These are phyloP conservation scores for Aspergillus tubingensis DNA, from an alignment of 2,329 filamentous ascomycete genomes.

Conservation along the genomic window DNA sequence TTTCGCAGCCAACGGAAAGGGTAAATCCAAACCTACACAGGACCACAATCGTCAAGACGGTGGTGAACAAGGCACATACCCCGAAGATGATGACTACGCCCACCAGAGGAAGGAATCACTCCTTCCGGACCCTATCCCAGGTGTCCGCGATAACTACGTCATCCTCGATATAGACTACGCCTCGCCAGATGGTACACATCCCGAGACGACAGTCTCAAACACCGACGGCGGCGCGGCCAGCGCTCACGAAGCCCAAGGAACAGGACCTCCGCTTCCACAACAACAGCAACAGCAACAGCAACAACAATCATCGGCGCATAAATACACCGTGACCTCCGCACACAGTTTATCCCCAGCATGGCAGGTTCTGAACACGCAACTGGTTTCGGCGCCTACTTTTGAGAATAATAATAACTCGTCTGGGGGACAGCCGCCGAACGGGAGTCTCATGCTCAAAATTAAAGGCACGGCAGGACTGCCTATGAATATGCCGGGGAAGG, in stretches of 20 bases:
- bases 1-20: constrained; percentile 27
- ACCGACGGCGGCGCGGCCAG: constrained; percentile 3
- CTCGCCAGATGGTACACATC: constrained; percentile 1
- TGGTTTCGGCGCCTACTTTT: constrained; percentile 65
- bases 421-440: constrained; percentile 49
- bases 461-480: constrained; percentile 42
- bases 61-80: constrained; percentile 4
- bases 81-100: constrained; percentile 24
- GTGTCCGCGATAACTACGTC: constrained; percentile 57
- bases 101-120: constrained; percentile 32
- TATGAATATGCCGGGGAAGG: constrained; percentile 20
- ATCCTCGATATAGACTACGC: constrained; percentile 55
- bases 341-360: constrained; percentile 75
- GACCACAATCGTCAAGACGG: constrained; percentile 9
- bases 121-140: constrained; percentile 50
- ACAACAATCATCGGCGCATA: constrained; percentile 35
- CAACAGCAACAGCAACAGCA: constrained; percentile 14
- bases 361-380: constrained; percentile 60
- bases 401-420: constrained; percentile 58
- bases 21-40: constrained; percentile 12
- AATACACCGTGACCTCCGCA: constrained; percentile 62
- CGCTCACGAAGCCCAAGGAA: constrained; percentile 24
- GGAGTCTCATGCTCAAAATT: constrained; percentile 48
- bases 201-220: constrained; percentile 17
- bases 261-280: constrained; percentile 13